phyloP scores from a whole-genome alignment of 108 stramenopile genomes.

The Epipyxis sp. region DNA sequence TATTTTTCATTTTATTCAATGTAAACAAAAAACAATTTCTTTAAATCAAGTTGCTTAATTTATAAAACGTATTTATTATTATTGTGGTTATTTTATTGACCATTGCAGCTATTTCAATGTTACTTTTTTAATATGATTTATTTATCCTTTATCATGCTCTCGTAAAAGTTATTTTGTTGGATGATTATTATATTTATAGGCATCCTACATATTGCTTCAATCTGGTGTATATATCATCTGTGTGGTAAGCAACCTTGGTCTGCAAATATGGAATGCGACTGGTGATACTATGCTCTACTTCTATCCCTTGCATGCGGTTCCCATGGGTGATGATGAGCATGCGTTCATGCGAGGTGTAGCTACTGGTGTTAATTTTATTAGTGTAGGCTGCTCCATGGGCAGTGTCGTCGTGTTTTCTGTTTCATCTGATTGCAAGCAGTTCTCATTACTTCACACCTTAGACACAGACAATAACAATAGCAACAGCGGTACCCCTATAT shows the following conservation, averaged over 20 bases:
- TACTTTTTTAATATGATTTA: too few species aligned
- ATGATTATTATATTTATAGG: too few species aligned
- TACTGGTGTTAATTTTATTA: background rate
- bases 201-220: too few species aligned
- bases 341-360: background rate
- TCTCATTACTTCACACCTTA: background rate
- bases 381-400: background rate
- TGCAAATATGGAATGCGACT: conserved; percentile 5
- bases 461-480: too few species aligned
- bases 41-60: background rate
- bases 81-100: background rate
- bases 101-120: too few species aligned
- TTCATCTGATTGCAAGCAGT: background rate
- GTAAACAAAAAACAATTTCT: background rate
- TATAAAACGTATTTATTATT: background rate
- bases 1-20: background rate
- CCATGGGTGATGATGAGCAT: background rate
- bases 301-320: background rate
- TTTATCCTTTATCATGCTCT: too few species aligned
- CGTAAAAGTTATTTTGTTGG: too few species aligned
- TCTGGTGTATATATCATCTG: background rate
- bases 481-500: background rate
- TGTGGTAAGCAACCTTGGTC: background rate
- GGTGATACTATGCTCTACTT: conserved; percentile 13
- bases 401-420: background rate